phyloP scores from a whole-genome alignment of 148 eudicot species.

The Rhododendron kiyosumense region DNA sequence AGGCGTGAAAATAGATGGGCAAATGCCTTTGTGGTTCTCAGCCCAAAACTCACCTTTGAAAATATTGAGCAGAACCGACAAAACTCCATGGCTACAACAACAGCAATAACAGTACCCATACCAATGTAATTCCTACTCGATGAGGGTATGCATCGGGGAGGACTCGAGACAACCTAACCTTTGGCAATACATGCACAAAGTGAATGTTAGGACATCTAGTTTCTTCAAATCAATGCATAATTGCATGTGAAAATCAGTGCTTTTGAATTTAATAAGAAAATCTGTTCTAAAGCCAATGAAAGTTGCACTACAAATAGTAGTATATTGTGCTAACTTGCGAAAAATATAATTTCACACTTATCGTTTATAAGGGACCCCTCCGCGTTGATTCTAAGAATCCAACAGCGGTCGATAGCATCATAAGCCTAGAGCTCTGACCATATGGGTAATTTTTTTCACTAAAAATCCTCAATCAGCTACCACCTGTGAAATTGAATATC shows the following conservation, averaged over 20 bases:
- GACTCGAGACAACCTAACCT: background rate
- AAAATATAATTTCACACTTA: background rate
- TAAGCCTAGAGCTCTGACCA: background rate
- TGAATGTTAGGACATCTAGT: background rate
- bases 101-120: background rate
- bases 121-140: background rate
- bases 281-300: background rate
- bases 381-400: background rate
- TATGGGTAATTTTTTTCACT: background rate
- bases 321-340: background rate
- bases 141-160: background rate
- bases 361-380: background rate
- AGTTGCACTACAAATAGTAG: background rate
- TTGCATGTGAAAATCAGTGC: background rate
- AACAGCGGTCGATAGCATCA: background rate
- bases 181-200: background rate
- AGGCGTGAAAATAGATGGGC: background rate
- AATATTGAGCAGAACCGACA: background rate
- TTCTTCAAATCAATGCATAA: background rate
- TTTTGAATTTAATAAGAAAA: background rate
- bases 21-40: background rate
- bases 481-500: background rate
- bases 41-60: background rate
- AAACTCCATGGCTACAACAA: background rate
- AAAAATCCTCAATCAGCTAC: background rate